Conservation (phyloP, 352 stramenopile species). For the Globisporangium nagaii region DNA sequence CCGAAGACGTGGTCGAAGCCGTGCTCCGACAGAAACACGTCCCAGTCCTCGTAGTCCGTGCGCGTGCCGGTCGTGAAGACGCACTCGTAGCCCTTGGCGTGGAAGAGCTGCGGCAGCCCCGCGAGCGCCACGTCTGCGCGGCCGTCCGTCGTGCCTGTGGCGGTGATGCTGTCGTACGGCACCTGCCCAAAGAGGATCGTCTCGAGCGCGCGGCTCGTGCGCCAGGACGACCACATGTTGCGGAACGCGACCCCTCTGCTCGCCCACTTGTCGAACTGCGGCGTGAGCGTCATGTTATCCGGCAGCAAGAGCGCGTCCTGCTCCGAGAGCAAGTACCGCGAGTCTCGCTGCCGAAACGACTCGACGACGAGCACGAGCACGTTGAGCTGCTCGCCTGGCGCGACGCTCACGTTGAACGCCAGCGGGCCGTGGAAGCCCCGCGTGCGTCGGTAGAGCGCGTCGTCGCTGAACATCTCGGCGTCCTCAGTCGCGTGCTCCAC, state of each 20-base stretch:
- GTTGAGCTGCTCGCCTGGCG: slow-evolving; percentile 37
- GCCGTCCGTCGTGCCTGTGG: slow-evolving; percentile 42
- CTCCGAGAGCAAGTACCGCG: slow-evolving; percentile 34
- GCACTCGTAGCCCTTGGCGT: slow-evolving; percentile 52
- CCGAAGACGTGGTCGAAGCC: slow-evolving; percentile 52
- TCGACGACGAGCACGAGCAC: slow-evolving; percentile 64
- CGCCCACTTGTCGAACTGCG: slow-evolving; percentile 58
- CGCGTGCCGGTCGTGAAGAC: slow-evolving; percentile 57
- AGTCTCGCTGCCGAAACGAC: slow-evolving; percentile 60
- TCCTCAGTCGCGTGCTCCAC: slow-evolving; percentile 45
- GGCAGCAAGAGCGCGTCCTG: slow-evolving; percentile 24
- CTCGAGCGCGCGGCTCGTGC: slow-evolving; percentile 66
- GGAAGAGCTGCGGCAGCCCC: slow-evolving; percentile 52
- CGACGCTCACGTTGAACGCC: slow-evolving; percentile 47
- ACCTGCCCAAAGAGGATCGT: slow-evolving; percentile 58
- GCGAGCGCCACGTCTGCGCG: slow-evolving; percentile 27
- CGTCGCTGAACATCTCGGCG: slow-evolving; percentile 24
- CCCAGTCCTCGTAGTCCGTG: slow-evolving; percentile 57
- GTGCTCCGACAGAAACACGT: slow-evolving; percentile 45
- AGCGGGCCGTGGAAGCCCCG: slow-evolving; percentile 39
- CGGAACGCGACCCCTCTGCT: slow-evolving; percentile 37
- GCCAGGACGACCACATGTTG: slow-evolving; percentile 64
- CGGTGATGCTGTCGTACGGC: slow-evolving; percentile 50
- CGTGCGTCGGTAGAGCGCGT: slow-evolving; percentile 45
- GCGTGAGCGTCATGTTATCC: slow-evolving; percentile 47